Conservation (phyloP, 2,329 filamentous ascomycete species). For the Fusarium sp. region DNA sequence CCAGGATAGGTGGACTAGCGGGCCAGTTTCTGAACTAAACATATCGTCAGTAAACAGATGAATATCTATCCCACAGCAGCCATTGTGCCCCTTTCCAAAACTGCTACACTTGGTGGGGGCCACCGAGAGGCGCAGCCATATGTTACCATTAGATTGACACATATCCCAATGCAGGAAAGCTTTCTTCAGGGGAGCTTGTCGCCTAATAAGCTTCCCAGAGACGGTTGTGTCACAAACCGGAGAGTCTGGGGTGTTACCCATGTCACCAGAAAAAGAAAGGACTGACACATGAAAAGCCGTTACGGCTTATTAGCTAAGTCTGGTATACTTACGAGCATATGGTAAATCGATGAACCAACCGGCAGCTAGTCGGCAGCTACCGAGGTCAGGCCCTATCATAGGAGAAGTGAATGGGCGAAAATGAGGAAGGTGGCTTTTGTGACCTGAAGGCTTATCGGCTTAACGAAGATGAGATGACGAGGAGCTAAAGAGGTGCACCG, state of each 20-base stretch:
- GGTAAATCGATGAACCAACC: conserved; percentile 34
- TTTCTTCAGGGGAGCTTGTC: conserved; percentile 35
- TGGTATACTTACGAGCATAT: conserved; percentile 26
- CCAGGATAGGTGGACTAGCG: conserved; percentile 30
- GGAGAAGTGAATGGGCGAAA: conserved; percentile 9
- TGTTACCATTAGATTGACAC: conserved; percentile 43
- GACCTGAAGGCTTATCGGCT: conserved; percentile 24
- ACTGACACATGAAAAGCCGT: conserved; percentile 32
- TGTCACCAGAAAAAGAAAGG: conserved; percentile 36
- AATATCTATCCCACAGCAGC: conserved; percentile 26
- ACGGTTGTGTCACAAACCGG: conserved; percentile 39
- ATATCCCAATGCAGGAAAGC: conserved; percentile 40
- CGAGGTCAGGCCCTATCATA: conserved; percentile 34
- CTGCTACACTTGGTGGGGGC: conserved; percentile 26
- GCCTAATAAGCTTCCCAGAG: conserved; percentile 37
- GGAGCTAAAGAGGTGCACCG: conserved; percentile 3
- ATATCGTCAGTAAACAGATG: conserved; percentile 25
- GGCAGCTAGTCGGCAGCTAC: conserved; percentile 44
- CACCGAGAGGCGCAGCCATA: conserved; percentile 41
- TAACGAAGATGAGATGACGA: conserved; percentile 11
- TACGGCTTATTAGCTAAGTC: conserved; percentile 32
- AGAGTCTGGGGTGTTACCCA: conserved; percentile 32
- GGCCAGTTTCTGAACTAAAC: conserved; percentile 29
- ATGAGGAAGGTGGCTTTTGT: neutral
- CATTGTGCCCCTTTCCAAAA: conserved; percentile 38